Evolutionary conservation across 495 filamentous ascomycete species (phyloP).

Genomic region (Neurospora sp.): DNA sequence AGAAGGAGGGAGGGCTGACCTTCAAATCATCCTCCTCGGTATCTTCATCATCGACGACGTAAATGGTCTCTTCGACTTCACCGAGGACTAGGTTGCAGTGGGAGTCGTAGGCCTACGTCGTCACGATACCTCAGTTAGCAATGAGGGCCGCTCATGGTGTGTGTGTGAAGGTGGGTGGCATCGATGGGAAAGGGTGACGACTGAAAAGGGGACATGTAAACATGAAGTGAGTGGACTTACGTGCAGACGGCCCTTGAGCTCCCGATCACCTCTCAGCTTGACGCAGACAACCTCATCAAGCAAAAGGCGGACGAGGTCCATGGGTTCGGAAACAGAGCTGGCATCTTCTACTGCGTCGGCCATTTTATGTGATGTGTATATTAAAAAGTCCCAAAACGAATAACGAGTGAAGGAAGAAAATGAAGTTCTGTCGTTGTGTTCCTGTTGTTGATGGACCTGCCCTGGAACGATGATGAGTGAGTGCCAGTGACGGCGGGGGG

Average conservation of each 20-base stretch:
- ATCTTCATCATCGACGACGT: slow-evolving; percentile 81
- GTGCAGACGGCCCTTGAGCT: slow-evolving; percentile 89
- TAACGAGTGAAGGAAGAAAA: background rate
- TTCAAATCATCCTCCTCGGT: slow-evolving; percentile 48
- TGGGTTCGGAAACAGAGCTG: slow-evolving; percentile 67
- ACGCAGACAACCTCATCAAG: slow-evolving; percentile 96
- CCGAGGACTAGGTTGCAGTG: slow-evolving; percentile 98
- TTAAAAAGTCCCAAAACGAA: background rate
- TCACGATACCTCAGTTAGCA: background rate
- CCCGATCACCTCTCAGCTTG: slow-evolving; percentile 88
- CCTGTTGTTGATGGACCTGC: background rate
- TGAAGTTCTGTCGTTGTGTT: background rate
- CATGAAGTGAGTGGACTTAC: slow-evolving; percentile 39
- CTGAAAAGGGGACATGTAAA: background rate
- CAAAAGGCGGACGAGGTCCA: slow-evolving; percentile 89
- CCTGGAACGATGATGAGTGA: background rate
- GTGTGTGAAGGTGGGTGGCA: background rate
- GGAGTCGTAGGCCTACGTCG: slow-evolving; percentile 80
- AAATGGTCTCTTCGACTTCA: slow-evolving; percentile 95
- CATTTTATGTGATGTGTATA: slow-evolving; percentile 34
- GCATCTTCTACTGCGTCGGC: slow-evolving; percentile 61
- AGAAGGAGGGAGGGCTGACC: slow-evolving; percentile 5
- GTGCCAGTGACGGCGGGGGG: background rate
- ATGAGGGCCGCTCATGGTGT: background rate
- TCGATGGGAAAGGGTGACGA: background rate